Evolutionary conservation across 2,329 filamentous ascomycete genomes (phyloP).

Genomic region (Xylaria arbuscula): DNA sequence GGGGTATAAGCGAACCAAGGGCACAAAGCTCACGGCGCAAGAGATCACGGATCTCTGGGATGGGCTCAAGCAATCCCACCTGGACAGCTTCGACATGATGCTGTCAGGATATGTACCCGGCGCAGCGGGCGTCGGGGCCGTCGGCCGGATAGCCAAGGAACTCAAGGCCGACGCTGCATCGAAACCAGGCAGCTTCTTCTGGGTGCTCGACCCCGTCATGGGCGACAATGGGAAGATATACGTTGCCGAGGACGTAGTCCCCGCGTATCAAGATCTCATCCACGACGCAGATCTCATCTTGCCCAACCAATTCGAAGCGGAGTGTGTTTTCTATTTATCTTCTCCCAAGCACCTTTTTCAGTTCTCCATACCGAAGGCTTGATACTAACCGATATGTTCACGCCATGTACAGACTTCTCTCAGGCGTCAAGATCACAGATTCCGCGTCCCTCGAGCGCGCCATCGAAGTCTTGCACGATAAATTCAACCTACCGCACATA

Average conservation of each 20-base stretch:
- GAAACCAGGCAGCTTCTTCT: slow-evolving; percentile 84
- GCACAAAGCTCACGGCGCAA: slow-evolving; percentile 80
- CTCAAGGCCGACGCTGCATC: slow-evolving; percentile 73
- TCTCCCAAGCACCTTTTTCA: too few relatives aligned
- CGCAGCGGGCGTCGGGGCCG: slow-evolving; percentile 82
- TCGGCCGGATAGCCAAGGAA: slow-evolving; percentile 85
- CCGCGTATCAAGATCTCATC: slow-evolving; percentile 85
- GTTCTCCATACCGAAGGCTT: not conserved
- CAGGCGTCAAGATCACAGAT: slow-evolving; percentile 83
- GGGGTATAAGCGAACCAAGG: slow-evolving; percentile 88
- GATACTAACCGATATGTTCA: not conserved
- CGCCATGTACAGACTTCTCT: slow-evolving; percentile 73
- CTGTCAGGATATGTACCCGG: slow-evolving; percentile 95
- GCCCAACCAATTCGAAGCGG: slow-evolving; percentile 97
- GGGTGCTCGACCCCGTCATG: slow-evolving; percentile 98
- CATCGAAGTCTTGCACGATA: slow-evolving; percentile 80
- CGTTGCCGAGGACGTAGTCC: slow-evolving; percentile 90
- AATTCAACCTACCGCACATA: slow-evolving; percentile 83
- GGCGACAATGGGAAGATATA: slow-evolving; percentile 94
- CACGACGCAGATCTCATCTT: slow-evolving; percentile 88
- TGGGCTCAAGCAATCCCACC: slow-evolving; percentile 83
- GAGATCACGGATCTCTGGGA: slow-evolving; percentile 88
- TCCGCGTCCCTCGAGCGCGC: slow-evolving; percentile 77
- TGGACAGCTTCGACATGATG: slow-evolving; percentile 93
- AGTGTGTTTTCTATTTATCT: slow-evolving; percentile 67